Base-by-base conservation (phyloP, 495 filamentous ascomycete species). In the Penicillium atrosanguineum region DNA sequence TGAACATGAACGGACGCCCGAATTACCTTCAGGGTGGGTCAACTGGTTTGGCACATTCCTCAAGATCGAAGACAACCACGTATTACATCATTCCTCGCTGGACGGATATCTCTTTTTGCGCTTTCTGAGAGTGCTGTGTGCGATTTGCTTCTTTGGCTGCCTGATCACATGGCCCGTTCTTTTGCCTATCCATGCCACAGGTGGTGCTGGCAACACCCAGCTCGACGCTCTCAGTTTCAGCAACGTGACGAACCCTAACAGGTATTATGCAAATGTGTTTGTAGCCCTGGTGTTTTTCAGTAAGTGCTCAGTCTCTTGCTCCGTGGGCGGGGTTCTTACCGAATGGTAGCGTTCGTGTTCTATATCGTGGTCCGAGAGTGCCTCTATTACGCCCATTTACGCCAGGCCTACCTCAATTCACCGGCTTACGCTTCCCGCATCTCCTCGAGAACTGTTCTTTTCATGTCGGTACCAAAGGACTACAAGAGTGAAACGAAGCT, bases 31-130 rank as follows among this genome's bases (percentile, higher is more conserved):
- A 3, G 77, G 78, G 7, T 77, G 73, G 57, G 70, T 86, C 50
- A 75, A 83, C 52, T 89, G 86, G 86, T 71, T 88, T 29, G 76
- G 76, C 19, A 78, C 80, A 4, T 84, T 88, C 62, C 65, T 82
- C 44, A 76, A 75, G 21, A 78, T 88, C 8, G 74, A 82, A 19
- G 84, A 90, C 53, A 78, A 68, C 31, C 72, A 77, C 57, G 73
- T 87, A 4, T 72, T 89, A 34, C 82, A 87, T 43, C 80, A 86
- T 55, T 79, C 82, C 38, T 88, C 86, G 0, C 69, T 90, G 3
- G 91, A 96, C 69, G 85, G 88, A 16, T 94, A 90, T 67, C 82
- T 95, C 34, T 95, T 87, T 69, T 76, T 95, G 36, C 85, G 91
- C 21, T 94, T 88, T 61, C 68, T 96, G 53, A 79, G 84, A 50